Base-by-base conservation (phyloP, 2,329 filamentous ascomycete genomes). In the Cladosporium oxysporum region DNA sequence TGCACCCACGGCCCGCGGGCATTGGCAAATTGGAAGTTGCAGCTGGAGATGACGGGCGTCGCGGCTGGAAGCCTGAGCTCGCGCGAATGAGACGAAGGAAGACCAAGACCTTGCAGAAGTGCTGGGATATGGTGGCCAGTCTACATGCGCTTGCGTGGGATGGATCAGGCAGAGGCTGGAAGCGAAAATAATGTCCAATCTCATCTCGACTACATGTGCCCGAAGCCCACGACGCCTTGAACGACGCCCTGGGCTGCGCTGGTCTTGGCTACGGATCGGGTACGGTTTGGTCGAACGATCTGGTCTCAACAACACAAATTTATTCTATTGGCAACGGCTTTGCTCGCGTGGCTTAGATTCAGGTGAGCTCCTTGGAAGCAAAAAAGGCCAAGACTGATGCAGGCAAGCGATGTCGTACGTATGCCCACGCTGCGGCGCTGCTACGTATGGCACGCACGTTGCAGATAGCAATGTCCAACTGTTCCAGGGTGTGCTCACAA, bases 281-380 rank as follows among this genome's bases (percentile, higher is more conserved):
- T 33, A 33, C 33, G 11, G 33, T 33, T 58, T 58, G 33, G 23
- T 37, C 33, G 21, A 37, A 41, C n/a, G 26, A 41, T 44, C 35
- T 41, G 23, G 31, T 37, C 14, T 26, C 57, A n/a, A 41, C 16
- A 28, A 29, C 18, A 26, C 11, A 59, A 18, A 47, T n/a, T 29
- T 41, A 26, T 18, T 33, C 23, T 47, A 57, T 63, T 63, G 61
- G 61, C 61, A 63, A 57, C 61, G 61, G 61, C 23, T 21, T 23
- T 47, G 50, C 35, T 63, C 61, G 61, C 61, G 61, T 63, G 61
- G 61, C 18, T 21, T n/a, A 5, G 8, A 12, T 49, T 11, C 26
- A 57, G 50, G 49, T 28, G 35, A 57, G 11, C 26, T 18, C 50
- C 35, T 26, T 18, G 16, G 21, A 16, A 44, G 57, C 37, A 23